Percentiles rank a stretch among this genome's conserved stretches.
Evolutionary conservation across 176 grass and related monocot genomes (phyloP).

Genomic region (Rhynchospora pubera): DNA sequence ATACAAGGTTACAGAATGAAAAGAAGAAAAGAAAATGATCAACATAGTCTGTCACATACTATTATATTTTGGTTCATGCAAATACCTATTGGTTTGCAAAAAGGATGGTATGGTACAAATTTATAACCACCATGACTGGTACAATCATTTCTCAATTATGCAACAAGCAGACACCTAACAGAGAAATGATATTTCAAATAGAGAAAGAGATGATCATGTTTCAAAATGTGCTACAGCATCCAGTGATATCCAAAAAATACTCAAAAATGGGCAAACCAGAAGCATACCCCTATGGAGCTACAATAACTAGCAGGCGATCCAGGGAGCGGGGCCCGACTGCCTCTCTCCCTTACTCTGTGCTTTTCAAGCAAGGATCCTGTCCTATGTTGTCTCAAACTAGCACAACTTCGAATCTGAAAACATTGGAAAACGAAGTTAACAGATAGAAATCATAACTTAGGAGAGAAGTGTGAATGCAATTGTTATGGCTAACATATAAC

Average conservation of each 20-base stretch:
- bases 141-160: not conserved
- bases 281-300: slow-evolving; percentile 72
- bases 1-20: not conserved
- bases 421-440: not conserved
- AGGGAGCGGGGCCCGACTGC: slow-evolving; percentile 29
- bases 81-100: not conserved
- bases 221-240: not conserved
- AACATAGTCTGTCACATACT: too few species aligned
- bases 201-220: not conserved
- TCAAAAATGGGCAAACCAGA: slow-evolving; percentile 2
- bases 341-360: slow-evolving; percentile 47
- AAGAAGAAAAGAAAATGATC: not conserved
- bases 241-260: not conserved
- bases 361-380: slow-evolving; percentile 43
- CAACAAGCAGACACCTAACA: not conserved
- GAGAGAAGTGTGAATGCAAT: not conserved
- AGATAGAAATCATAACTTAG: not conserved
- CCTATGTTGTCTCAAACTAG: slow-evolving; percentile 42
- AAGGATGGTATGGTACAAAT: not conserved
- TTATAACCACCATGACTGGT: not conserved
- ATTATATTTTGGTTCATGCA: not conserved
- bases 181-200: not conserved
- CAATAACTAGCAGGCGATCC: slow-evolving; percentile 70
- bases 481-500: not conserved
- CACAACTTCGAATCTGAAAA: slow-evolving; percentile 53